Conservation (phyloP, 2,329 filamentous ascomycete genomes). For the Fusarium stilboides region DNA sequence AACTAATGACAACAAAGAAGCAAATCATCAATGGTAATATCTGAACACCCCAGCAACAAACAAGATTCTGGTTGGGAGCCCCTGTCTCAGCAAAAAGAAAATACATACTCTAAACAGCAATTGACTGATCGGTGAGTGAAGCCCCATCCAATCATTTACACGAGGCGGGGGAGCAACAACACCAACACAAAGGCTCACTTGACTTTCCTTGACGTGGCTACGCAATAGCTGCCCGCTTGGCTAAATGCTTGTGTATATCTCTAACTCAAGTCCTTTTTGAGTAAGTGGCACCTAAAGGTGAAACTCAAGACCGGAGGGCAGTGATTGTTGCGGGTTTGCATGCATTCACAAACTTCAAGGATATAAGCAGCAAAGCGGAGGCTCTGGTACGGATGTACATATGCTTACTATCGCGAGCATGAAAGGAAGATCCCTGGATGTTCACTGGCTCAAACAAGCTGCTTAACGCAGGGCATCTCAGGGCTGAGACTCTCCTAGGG, state of each 20-base stretch:
- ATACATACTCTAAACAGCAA: neutral
- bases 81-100: constrained; percentile 1
- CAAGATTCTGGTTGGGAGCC: neutral
- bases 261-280: neutral
- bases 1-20: neutral
- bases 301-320: neutral
- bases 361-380: constrained; percentile 6
- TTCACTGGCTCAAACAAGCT: constrained; percentile 16
- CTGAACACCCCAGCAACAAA: neutral
- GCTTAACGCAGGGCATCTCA: constrained; percentile 13
- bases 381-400: neutral
- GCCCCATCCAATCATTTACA: constrained; percentile 28
- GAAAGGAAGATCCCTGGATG: constrained; percentile 19
- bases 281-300: neutral
- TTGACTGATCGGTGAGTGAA: neutral
- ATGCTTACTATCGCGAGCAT: constrained; percentile 10
- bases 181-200: neutral
- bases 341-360: constrained; percentile 11
- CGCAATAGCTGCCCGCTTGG: neutral
- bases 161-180: constrained; percentile 19
- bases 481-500: neutral
- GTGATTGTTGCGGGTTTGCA: neutral
- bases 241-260: neutral
- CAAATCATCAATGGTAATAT: neutral
- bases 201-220: constrained; percentile 1